Conservation (phyloP, 1,284 basidiomycete genomes). For the Ganoderma resinaceum region DNA sequence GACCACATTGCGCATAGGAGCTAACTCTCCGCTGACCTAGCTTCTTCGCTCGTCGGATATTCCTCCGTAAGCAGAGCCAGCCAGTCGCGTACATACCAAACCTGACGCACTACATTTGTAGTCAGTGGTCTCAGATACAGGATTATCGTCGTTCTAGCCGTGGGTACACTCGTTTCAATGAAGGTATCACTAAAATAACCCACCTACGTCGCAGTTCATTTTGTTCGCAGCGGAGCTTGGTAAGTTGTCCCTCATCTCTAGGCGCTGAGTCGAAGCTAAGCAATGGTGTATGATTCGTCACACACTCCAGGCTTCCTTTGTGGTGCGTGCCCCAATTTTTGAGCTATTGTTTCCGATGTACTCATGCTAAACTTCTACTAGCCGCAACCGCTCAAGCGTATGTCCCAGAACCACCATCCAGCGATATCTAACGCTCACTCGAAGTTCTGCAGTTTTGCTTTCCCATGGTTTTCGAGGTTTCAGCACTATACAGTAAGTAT, state of each 20-base stretch:
- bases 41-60: constrained; percentile 20
- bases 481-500: background rate
- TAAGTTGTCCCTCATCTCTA: background rate
- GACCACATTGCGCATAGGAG: too few species aligned
- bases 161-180: background rate
- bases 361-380: background rate
- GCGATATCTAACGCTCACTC: background rate
- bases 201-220: background rate
- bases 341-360: background rate
- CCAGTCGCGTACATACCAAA: background rate
- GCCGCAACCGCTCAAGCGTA: background rate
- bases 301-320: background rate
- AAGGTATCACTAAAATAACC: background rate
- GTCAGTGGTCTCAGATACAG: background rate
- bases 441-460: background rate
- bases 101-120: background rate
- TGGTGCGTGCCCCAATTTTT: background rate
- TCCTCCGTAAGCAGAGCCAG: constrained; percentile 5
- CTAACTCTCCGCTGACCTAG: too few species aligned
- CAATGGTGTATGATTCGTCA: too few species aligned
- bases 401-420: background rate
- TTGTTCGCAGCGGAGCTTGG: background rate
- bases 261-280: background rate
- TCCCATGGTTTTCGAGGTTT: background rate
- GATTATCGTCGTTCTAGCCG: background rate